Conservation (phyloP, 305 asterid species). For the Fraxinus angustifolia region DNA sequence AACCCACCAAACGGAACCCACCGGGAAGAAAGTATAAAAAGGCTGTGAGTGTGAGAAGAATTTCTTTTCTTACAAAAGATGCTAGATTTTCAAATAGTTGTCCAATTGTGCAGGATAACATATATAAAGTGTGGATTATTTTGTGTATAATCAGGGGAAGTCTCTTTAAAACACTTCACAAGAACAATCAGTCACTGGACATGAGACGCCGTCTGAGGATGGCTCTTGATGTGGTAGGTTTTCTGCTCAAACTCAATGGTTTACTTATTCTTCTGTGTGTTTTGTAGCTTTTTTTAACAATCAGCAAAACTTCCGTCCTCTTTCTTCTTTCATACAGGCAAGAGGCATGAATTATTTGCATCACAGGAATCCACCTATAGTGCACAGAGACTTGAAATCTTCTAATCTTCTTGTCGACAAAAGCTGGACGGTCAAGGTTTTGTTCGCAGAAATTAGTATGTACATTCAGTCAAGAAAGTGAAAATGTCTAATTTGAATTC, state of each 20-base stretch:
- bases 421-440: slow-evolving; percentile 74
- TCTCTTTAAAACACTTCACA: slow-evolving; percentile 59
- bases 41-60: neutral
- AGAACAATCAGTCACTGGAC: slow-evolving; percentile 50
- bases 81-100: neutral
- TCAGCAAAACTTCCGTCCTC: neutral
- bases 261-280: neutral
- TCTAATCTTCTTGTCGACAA: slow-evolving; percentile 75
- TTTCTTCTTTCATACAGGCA: slow-evolving; percentile 39
- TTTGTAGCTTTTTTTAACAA: neutral
- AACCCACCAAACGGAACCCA: neutral
- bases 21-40: neutral
- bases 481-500: neutral
- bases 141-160: slow-evolving; percentile 57
- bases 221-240: slow-evolving; percentile 69
- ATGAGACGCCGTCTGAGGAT: slow-evolving; percentile 56
- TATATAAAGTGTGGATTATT: neutral
- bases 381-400: slow-evolving; percentile 74
- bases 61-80: neutral
- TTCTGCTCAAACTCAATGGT: slow-evolving; percentile 4
- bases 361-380: slow-evolving; percentile 70
- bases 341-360: slow-evolving; percentile 82
- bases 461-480: neutral
- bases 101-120: neutral
- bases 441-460: neutral